Percentiles rank a stretch among this genome's conserved stretches.
These are phyloP conservation scores for Pythium periplocum DNA, from an alignment of 352 stramenopile species.

Conservation along the genomic window DNA sequence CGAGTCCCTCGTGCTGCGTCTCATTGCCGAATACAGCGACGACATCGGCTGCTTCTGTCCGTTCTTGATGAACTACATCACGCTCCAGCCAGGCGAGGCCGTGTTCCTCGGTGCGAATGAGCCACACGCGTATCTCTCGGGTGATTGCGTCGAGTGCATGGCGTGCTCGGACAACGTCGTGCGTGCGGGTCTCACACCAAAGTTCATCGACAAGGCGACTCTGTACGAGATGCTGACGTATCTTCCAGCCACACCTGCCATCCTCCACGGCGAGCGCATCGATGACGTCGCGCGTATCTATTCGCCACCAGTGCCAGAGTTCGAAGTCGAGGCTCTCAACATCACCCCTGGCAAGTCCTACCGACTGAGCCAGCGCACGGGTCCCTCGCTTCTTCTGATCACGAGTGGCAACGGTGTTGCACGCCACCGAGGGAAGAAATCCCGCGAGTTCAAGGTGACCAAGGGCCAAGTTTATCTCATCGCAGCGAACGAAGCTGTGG, in stretches of 20 bases:
- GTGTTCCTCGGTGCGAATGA: slow-evolving; percentile 99
- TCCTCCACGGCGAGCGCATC: slow-evolving; percentile 35
- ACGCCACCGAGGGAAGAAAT: not conserved
- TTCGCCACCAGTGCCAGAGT: slow-evolving; percentile 84
- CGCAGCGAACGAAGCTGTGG: slow-evolving; percentile 33
- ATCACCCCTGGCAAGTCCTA: slow-evolving; percentile 33
- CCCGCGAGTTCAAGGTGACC: slow-evolving; percentile 2
- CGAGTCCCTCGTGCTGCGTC: slow-evolving; percentile 85
- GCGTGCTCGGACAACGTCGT: slow-evolving; percentile 98
- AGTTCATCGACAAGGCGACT: slow-evolving; percentile 97
- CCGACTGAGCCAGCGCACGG: slow-evolving; percentile 25
- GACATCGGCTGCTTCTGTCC: slow-evolving; percentile 98
- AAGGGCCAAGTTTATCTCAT: slow-evolving; percentile 53
- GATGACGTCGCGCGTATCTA: slow-evolving; percentile 75
- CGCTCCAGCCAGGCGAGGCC: slow-evolving; percentile 92
- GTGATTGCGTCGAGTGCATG: slow-evolving; percentile 98
- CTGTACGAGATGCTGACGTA: slow-evolving; percentile 98
- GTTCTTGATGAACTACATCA: slow-evolving; percentile 97
- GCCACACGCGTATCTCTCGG: slow-evolving; percentile 98
- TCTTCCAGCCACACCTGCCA: slow-evolving; percentile 48
- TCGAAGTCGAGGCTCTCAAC: slow-evolving; percentile 77
- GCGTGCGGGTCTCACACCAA: slow-evolving; percentile 96
- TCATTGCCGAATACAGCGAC: slow-evolving; percentile 93
- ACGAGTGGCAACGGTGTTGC: slow-evolving; percentile 25
- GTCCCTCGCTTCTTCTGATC: slow-evolving; percentile 53